phyloP scores from a whole-genome alignment of 2,329 filamentous ascomycete genomes.

The Colletotrichum limetticola region DNA sequence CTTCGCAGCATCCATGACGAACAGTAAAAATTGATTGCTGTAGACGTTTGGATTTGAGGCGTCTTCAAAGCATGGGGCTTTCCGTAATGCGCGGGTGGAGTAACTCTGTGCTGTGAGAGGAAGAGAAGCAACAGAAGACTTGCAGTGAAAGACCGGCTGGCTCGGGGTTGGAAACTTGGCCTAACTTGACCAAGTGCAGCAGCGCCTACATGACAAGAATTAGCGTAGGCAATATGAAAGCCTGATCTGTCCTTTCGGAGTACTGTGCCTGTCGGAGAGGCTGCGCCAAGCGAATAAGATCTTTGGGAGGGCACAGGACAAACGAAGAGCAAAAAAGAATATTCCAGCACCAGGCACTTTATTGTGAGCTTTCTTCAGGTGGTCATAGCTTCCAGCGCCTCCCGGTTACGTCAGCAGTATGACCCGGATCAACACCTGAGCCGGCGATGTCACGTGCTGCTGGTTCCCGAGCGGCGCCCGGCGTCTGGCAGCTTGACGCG shows the following conservation, averaged over 20 bases:
- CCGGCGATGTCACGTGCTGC: conserved; percentile 16
- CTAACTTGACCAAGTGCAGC: conserved; percentile 7
- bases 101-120: neutral
- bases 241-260: conserved; percentile 23
- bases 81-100: neutral
- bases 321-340: conserved; percentile 15
- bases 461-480: neutral
- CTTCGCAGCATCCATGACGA: conserved; percentile 17
- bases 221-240: neutral
- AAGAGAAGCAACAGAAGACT: neutral
- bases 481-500: conserved; percentile 37
- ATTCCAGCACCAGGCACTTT: conserved; percentile 32
- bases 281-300: conserved; percentile 8
- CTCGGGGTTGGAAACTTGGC: conserved; percentile 8
- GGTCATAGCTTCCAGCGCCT: conserved; percentile 26
- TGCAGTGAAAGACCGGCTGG: neutral
- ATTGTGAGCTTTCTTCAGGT: conserved; percentile 17
- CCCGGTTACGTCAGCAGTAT: conserved; percentile 8
- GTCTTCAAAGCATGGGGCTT: neutral
- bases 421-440: conserved; percentile 9
- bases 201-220: conserved; percentile 32
- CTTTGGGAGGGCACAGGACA: neutral
- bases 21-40: neutral
- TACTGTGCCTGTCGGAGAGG: neutral
- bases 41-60: too few species aligned